A percentile compares a stretch with the other conserved stretches of the same genome.
Conservation (phyloP, 2,329 filamentous ascomycete species). For the Talaromyces islandicus region DNA sequence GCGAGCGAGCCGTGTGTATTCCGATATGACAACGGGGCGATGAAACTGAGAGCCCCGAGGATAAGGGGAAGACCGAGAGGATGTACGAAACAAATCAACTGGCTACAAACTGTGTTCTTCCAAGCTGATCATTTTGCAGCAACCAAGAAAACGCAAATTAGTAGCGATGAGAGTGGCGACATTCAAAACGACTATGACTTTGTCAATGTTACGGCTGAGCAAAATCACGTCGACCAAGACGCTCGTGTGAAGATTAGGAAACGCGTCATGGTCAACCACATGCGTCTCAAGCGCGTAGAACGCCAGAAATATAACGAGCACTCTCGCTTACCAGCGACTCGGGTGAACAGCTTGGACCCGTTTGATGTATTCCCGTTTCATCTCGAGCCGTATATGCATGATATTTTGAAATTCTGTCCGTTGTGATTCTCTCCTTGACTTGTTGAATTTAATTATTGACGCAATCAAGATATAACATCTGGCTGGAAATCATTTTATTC, state of each 20-base stretch:
- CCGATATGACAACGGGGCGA: slow-evolving; percentile 1
- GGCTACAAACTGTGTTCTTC: background rate
- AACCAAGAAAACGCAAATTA: background rate
- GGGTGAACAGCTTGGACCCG: slow-evolving; percentile 1
- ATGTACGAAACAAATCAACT: background rate
- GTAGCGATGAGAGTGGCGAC: background rate
- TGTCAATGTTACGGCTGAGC: background rate
- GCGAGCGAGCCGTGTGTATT: slow-evolving; percentile 1
- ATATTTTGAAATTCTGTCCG: slow-evolving; percentile 8
- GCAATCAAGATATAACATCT: slow-evolving; percentile 3
- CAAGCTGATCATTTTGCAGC: background rate
- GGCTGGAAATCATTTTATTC: slow-evolving; percentile 7
- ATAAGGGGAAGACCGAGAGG: background rate
- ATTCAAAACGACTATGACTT: background rate
- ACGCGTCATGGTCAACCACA: slow-evolving; percentile 5
- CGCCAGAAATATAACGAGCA: background rate
- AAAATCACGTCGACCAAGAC: background rate
- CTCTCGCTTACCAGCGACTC: background rate
- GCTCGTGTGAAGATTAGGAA: slow-evolving; percentile 2
- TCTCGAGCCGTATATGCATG: slow-evolving; percentile 7
- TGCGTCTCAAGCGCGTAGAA: background rate
- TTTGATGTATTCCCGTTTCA: slow-evolving; percentile 7
- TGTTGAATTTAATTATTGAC: background rate
- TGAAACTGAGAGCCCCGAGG: slow-evolving; percentile 1
- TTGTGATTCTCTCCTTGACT: background rate